These are phyloP conservation scores for Periconia sp. DNA, from an alignment of 2,329 filamentous ascomycete genomes.

Conservation along the genomic window DNA sequence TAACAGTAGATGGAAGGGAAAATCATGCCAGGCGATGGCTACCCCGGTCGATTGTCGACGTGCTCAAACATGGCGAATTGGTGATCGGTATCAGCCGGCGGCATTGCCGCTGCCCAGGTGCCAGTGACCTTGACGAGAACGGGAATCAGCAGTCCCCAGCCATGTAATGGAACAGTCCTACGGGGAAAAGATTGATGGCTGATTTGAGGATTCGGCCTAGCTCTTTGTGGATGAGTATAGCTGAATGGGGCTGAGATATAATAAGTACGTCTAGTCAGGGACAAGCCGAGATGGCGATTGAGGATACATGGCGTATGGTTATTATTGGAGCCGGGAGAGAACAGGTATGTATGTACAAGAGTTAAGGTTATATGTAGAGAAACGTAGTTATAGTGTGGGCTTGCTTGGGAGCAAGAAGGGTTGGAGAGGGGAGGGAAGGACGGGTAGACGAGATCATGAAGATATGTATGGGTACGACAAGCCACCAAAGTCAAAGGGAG, in stretches of 20 bases:
- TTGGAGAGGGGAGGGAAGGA: too few species aligned
- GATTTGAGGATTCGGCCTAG: too few species aligned
- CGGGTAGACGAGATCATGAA: too few species aligned
- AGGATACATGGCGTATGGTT: neutral
- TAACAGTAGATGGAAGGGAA: conserved; percentile 1
- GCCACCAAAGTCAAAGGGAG: neutral
- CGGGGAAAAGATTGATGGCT: too few species aligned
- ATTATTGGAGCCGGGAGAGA: too few species aligned
- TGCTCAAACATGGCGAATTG: conserved; percentile 11
- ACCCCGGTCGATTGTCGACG: conserved; percentile 20
- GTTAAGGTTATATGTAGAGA: too few species aligned
- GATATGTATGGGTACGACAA: neutral
- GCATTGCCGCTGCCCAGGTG: conserved; percentile 2
- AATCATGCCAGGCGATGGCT: conserved; percentile 8
- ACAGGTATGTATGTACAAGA: too few species aligned
- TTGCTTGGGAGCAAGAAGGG: too few species aligned
- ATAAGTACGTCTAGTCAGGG: neutral
- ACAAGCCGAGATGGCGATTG: neutral
- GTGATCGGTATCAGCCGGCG: conserved; percentile 11
- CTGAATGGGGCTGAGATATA: neutral
- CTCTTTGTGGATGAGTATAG: neutral
- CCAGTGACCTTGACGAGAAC: neutral
- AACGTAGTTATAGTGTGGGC: too few species aligned
- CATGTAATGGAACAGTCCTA: neutral
- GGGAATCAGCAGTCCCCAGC: conserved; percentile 1